Evolutionary conservation across 306 rosid species (phyloP), one percentile per base, ranked within the genome.

Genomic region (Quercus variabilis): DNA sequence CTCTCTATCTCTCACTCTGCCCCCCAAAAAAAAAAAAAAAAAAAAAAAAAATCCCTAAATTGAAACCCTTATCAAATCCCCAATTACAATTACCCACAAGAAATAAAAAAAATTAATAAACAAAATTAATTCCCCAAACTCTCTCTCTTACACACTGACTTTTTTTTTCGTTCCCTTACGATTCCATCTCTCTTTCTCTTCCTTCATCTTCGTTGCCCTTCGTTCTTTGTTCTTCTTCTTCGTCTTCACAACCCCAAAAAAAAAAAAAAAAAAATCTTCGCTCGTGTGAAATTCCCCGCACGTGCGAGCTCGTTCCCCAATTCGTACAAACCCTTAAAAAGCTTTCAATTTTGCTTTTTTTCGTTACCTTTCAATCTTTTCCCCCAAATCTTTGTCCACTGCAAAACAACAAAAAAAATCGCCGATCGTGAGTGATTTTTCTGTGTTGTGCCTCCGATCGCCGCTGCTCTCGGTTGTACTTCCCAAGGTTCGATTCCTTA

Each of bases 21-120:
- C 43, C 23, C 43, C 0, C 4, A 31, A 31, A 38, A 38, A 38
- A 38, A 64, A 5, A 28, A 5, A 21, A 2, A 6, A 58, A 64
- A 28, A 5, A 21, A 3, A 7, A 21, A 31, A 31, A 17, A 68
- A 73, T 79, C 55, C 77, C 82, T 65, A 49, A 49, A 49, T 49
- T 13, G 73, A 73, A 79, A 65, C 83, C 74, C 65, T 35, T 49
- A 79, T 60, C 71, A n/a, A 56, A 79, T 31, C 20, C 77, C 82
- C 73, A 49, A 49, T 10, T 49, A 10, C 56, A 72, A 62, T 31
- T 77, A 73, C 74, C 69, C 69, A 21, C 10, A 69, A 26, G 72
- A 59, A 78, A 43, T 38, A 35, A 38, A 49, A 49, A 46, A 49
- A 49, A 49, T 49, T 12, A 49, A 49, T 49, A 49, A 49, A 12